These are phyloP conservation scores for Astrothelium macrocarpum DNA, from an alignment of 495 filamentous ascomycete species.

Conservation along the genomic window DNA sequence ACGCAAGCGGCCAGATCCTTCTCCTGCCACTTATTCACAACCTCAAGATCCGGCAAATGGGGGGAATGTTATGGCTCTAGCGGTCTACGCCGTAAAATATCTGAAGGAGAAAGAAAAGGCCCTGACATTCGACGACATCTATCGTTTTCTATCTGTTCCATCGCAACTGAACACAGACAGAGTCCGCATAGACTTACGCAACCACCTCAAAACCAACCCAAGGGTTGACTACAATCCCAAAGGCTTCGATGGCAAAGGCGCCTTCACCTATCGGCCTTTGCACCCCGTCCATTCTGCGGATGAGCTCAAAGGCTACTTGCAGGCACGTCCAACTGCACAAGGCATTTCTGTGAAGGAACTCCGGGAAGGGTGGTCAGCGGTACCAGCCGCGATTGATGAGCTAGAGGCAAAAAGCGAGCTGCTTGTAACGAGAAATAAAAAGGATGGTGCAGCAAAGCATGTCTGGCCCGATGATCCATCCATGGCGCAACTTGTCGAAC, in stretches of 20 bases:
- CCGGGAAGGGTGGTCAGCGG: constrained; percentile 88
- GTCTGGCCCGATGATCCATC: constrained; percentile 78
- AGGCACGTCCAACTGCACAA: constrained; percentile 67
- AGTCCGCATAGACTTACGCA: constrained; percentile 21
- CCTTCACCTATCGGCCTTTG: constrained; percentile 67
- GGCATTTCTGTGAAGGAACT: constrained; percentile 78
- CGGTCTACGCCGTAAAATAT: constrained; percentile 72
- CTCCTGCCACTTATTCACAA: constrained; percentile 58
- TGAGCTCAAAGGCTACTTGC: constrained; percentile 68
- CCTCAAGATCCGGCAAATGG: constrained; percentile 68
- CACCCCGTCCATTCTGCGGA: constrained; percentile 66
- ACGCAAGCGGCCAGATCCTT: constrained; percentile 14
- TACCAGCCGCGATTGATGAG: constrained; percentile 62
- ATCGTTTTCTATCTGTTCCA: constrained; percentile 61
- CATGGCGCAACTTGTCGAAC: constrained; percentile 66
- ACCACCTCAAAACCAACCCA: constrained; percentile 46
- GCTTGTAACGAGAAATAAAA: constrained; percentile 80
- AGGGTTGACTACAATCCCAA: constrained; percentile 62
- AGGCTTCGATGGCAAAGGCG: constrained; percentile 47
- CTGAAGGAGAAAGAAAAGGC: constrained; percentile 68
- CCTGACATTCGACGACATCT: constrained; percentile 60
- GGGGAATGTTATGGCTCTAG: constrained; percentile 69
- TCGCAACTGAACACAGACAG: constrained; percentile 13
- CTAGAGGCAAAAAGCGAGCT: constrained; percentile 72
- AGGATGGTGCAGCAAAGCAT: constrained; percentile 74